Evolutionary conservation across 371 early-diverging fungal species (phyloP), one percentile per base, ranked within the genome.

Genomic region (Actinomortierella ambigua): DNA sequence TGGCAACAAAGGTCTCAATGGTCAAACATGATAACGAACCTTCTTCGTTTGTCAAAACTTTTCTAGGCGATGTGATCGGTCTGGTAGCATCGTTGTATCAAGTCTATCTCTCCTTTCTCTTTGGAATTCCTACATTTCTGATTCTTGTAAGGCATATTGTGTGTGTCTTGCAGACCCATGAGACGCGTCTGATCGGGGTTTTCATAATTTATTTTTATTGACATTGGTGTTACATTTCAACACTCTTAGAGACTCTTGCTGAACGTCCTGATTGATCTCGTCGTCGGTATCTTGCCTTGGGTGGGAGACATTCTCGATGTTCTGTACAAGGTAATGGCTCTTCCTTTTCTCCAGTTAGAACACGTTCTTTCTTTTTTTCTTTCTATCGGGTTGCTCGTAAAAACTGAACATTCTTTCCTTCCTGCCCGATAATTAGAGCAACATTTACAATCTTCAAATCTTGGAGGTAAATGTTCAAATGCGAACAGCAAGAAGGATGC

Each of bases 291-390:
- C 26, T 14, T 70, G 20, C 71, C 71, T 13, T 65, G 65, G 59
- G 40, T 70, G 18, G 71, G 71, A 17, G 71, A 70, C n/a, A 52
- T 70, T 22, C 63, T 70, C 2, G 71, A 70, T 39, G 28, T 61
- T 24, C 65, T 70, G 23, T 70, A 70, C 55, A 70, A 70, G 56
- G 65, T 65, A 62, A 59, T n/a, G 58, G 61, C 55, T 62, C 65
- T 41, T 18, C 59, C 3, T 65, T 70, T 61, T 44, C 62, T 52
- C 17, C 7, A 7, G 23, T 39, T 27, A 1, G 29, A 11, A 49
- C 24, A 46, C 9, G 18, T n/a, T n/a, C 9, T 17, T 6, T 6
- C 20, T 46, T 6, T 6, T 46, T 15, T 7, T 46, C 47, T 17
- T 17, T 17, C 6, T n/a, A 46, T 5, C 20, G 8, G n/a, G 20